Evolutionary conservation across 2,329 filamentous ascomycete species (phyloP).

Genomic region (Exserohilum rostratum): DNA sequence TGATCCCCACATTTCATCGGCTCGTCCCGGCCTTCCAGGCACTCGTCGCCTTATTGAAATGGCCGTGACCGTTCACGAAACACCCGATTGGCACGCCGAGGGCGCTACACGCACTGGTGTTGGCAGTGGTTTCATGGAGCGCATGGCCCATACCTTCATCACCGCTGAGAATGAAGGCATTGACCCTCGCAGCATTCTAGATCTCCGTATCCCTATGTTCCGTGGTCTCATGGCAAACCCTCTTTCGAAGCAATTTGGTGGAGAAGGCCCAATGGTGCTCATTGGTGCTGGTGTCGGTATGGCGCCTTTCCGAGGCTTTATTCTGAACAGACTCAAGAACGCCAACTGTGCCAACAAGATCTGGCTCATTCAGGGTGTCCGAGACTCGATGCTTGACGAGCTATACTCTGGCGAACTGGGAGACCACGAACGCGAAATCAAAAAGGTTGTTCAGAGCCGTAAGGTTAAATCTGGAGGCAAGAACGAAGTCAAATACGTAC

Average conservation of each 20-base stretch:
- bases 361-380: conserved; percentile 91
- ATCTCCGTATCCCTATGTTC: conserved; percentile 92
- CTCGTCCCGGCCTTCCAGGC: conserved; percentile 68
- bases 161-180: conserved; percentile 65
- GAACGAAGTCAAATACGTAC: conserved; percentile 85
- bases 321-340: conserved; percentile 89
- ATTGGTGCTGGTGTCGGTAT: conserved; percentile 97
- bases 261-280: conserved; percentile 95
- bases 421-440: conserved; percentile 57
- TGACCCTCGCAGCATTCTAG: conserved; percentile 54
- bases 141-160: conserved; percentile 75
- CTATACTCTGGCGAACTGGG: conserved; percentile 97
- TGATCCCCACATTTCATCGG: conserved; percentile 82
- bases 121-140: conserved; percentile 91
- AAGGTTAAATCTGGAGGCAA: conserved; percentile 48
- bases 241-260: conserved; percentile 86
- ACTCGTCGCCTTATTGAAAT: conserved; percentile 85
- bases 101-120: conserved; percentile 72
- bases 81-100: conserved; percentile 75
- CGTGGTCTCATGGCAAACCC: conserved; percentile 98
- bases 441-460: conserved; percentile 60
- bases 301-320: conserved; percentile 96
- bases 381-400: conserved; percentile 94
- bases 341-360: conserved; percentile 98
- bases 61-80: conserved; percentile 94